Percentiles rank a stretch among this genome's conserved stretches.
phyloP scores from a whole-genome alignment of 2,329 filamentous ascomycete genomes.

The Aspergillus sp. region DNA sequence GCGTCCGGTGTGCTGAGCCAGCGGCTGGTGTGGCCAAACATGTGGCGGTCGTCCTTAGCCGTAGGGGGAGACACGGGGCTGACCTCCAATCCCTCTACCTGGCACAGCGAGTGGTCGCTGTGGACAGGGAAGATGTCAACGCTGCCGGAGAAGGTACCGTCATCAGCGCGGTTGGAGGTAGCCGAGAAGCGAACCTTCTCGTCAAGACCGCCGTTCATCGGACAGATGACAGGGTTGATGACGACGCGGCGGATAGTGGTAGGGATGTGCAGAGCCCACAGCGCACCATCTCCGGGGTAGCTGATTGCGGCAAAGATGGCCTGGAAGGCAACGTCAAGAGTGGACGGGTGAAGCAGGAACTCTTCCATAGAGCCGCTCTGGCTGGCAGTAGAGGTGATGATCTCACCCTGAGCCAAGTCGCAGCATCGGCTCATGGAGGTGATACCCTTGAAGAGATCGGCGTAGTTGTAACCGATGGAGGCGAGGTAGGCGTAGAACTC shows the following conservation, averaged over 20 bases:
- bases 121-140: not conserved
- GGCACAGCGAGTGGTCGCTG: not conserved
- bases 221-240: not conserved
- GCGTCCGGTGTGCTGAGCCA: not conserved
- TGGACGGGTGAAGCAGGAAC: not conserved
- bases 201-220: not conserved
- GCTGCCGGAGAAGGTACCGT: not conserved
- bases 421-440: not conserved
- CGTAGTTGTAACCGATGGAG: not conserved
- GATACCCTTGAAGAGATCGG: not conserved
- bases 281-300: not conserved
- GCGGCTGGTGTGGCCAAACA: not conserved
- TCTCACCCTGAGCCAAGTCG: not conserved
- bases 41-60: not conserved
- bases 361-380: not conserved
- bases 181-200: not conserved
- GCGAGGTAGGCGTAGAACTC: not conserved
- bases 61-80: not conserved
- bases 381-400: not conserved
- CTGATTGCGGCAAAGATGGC: not conserved
- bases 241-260: not conserved
- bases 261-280: not conserved
- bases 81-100: not conserved
- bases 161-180: not conserved
- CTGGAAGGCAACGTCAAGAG: slow-evolving; percentile 5